Percentiles rank a stretch among this genome's conserved stretches.
Evolutionary conservation across 768 basidiomycete species (phyloP).

Genomic region (Suillus americanus): DNA sequence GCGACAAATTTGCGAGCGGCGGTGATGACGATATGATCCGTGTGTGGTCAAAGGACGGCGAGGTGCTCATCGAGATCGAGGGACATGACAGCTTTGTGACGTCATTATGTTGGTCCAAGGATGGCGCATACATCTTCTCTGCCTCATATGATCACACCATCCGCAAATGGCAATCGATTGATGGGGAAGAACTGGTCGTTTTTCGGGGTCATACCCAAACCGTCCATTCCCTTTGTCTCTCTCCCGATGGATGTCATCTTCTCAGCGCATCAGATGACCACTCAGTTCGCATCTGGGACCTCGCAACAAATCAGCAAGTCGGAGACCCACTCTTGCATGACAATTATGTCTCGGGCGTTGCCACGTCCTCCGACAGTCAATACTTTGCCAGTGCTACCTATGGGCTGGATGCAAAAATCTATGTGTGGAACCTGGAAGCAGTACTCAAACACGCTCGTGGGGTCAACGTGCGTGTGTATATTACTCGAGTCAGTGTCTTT

Average conservation of each 20-base stretch:
- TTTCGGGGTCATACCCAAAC: not conserved
- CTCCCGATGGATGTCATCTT: not conserved
- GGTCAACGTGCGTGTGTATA: no score
- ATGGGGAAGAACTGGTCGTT: not conserved
- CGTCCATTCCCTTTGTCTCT: not conserved
- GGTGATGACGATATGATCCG: not conserved
- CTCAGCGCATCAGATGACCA: not conserved
- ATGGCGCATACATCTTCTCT: not conserved
- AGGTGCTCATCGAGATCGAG: not conserved
- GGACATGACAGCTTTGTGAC: not conserved
- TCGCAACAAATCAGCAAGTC: not conserved
- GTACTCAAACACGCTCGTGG: not conserved
- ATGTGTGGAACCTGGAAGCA: conserved; percentile 76
- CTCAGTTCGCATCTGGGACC: conserved; percentile 1
- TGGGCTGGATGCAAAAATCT: conserved; percentile 71
- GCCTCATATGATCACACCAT: not conserved
- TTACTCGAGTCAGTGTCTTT: no score
- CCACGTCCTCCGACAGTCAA: conserved; percentile 77
- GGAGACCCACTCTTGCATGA: conserved; percentile 63
- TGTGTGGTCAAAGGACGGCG: not conserved
- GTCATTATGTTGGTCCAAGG: conserved; percentile 1
- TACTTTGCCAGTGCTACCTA: conserved; percentile 65
- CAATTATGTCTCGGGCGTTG: conserved; percentile 75
- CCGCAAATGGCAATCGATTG: not conserved
- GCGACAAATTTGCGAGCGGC: not conserved